Evolutionary conservation across 2,329 filamentous ascomycete species (phyloP), one percentile per base, ranked within the genome.

Genomic region (Dryadomyces quercivorus): DNA sequence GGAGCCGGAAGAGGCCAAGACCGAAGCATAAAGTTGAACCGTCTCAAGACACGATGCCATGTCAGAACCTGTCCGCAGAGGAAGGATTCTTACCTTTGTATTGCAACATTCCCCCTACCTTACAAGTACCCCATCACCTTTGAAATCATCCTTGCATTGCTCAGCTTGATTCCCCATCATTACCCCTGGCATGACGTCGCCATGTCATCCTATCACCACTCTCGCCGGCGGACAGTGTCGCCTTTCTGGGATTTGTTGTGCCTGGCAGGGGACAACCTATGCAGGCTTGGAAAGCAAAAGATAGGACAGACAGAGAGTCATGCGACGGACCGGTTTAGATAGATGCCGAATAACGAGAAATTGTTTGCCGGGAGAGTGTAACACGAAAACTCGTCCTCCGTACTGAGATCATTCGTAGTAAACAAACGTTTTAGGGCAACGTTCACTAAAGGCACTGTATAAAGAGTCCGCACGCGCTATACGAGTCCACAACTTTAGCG

Each of bases 1-100:
- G 49, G 61, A 62, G 48, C 64, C 61, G 54, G 60, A 66, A 56
- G 55, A 62, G 38, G 59, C 61, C 51, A 56, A 59, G 56, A 56
- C 36, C 61, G 57, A 60, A 63, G 59, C 53, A 61, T 57, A 59
- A 64, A 60, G 59, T 59, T 55, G 55, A 55, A 44, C 22, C 51
- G 55, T 52, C 58, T 53, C 58, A 59, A 13, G 36, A 40, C 10
- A 40, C 15, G 15, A 12, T 40, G 10, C 36, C 36, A 40, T 40
- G 10, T 8, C 36, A 13, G 15, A 40, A 16, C 15, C 34, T 6
- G 6, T 6, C n/a, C n/a, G n/a, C n/a, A n/a, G n/a, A n/a, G n/a
- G n/a, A n/a, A n/a, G n/a, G n/a, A n/a, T n/a, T n/a, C n/a, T n/a
- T n/a, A n/a, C n/a, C 26, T 31, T 31, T 31, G 26, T 31, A 31